These are phyloP conservation scores for Geotrichum reessii DNA, from an alignment of 1,139 yeast species.

Conservation along the genomic window DNA sequence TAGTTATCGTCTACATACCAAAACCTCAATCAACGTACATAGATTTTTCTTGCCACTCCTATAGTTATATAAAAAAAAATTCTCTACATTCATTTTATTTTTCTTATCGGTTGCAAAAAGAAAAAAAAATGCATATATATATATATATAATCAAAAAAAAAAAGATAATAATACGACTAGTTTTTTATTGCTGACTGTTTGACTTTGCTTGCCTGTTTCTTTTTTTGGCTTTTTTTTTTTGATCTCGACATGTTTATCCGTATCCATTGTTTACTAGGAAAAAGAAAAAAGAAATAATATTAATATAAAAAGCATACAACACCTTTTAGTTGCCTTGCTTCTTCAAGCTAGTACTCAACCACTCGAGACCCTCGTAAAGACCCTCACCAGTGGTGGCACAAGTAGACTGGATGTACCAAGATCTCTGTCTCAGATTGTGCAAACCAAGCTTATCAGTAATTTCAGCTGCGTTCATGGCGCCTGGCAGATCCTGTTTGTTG, in stretches of 20 bases:
- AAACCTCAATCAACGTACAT: not conserved
- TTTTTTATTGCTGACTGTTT: not conserved
- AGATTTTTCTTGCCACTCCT: not conserved
- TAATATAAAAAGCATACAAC: not conserved
- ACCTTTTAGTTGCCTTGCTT: slow-evolving; percentile 33
- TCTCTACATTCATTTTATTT: not conserved
- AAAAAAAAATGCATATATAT: too few relatives aligned
- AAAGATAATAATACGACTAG: too few relatives aligned
- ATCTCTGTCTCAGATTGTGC: slow-evolving; percentile 88
- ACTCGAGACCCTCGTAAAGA: slow-evolving; percentile 89
- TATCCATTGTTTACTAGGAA: not conserved
- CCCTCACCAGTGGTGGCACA: slow-evolving; percentile 96
- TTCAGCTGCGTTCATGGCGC: slow-evolving; percentile 93
- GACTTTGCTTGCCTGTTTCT: not conserved
- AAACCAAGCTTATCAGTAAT: slow-evolving; percentile 88
- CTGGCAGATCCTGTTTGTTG: slow-evolving; percentile 92
- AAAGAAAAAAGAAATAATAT: not conserved
- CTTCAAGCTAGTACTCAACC: slow-evolving; percentile 54
- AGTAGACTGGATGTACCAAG: slow-evolving; percentile 92
- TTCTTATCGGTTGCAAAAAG: too few relatives aligned
- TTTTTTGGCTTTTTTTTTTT: not conserved
- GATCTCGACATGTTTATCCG: not conserved
- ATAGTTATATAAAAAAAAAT: not conserved
- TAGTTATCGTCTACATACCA: not conserved
- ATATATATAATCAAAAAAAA: too few relatives aligned